Conservation (phyloP, 805 yeast species). For the Metschnikowia similis region DNA sequence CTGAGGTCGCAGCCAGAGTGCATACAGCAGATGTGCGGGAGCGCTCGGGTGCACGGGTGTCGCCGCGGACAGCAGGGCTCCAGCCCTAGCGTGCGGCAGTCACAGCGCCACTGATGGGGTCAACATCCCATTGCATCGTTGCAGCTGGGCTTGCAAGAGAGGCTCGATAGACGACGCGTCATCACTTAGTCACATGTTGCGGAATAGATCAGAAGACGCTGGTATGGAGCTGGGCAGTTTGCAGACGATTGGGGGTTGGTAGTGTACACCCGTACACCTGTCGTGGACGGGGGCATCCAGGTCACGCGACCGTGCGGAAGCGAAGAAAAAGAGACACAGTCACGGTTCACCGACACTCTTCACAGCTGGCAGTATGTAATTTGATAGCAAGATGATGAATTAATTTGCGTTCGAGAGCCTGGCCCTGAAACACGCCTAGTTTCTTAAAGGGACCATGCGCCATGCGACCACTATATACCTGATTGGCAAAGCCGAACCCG, state of each 20-base stretch:
- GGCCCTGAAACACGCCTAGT: conserved; percentile 43
- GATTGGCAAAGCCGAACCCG: conserved; percentile 9
- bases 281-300: too few relatives aligned
- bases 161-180: too few relatives aligned
- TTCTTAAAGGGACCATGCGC: conserved; percentile 29
- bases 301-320: too few relatives aligned
- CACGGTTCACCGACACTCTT: not conserved
- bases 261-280: too few relatives aligned
- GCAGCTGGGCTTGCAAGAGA: too few relatives aligned
- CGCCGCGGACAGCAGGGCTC: conserved; percentile 9
- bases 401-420: conserved; percentile 48
- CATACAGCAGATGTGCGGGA: conserved; percentile 1
- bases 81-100: conserved; percentile 12
- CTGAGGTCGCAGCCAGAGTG: conserved; percentile 10
- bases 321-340: too few relatives aligned
- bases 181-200: too few relatives aligned
- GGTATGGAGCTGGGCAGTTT: too few relatives aligned
- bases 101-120: too few relatives aligned
- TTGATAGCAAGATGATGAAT: conserved; percentile 29
- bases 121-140: too few relatives aligned
- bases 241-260: too few relatives aligned
- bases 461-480: conserved; percentile 40
- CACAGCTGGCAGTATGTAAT: not conserved
- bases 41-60: conserved; percentile 8
- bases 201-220: too few relatives aligned